Evolutionary conservation across 345 rosid genomes (phyloP), one percentile per base, ranked within the genome.

Genomic region (Mallotus nudiflorus): DNA sequence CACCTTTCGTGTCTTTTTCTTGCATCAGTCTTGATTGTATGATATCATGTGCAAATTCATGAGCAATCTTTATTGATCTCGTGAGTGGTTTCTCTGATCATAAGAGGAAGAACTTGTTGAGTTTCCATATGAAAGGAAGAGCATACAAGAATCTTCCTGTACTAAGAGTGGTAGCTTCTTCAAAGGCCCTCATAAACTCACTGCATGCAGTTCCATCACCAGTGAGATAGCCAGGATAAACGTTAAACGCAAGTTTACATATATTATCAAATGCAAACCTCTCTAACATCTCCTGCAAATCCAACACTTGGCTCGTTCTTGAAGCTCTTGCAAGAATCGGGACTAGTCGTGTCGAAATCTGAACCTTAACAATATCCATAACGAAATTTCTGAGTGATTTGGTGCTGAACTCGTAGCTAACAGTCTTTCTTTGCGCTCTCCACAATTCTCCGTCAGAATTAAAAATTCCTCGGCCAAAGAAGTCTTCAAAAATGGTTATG

Each of bases 381-480:
- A 70, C 74, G 49, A 81, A 84, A 40, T 69, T 77, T 6, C 80
- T 25, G 16, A 79, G 85, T 9, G 85, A 84, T 58, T 31, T 77
- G 39, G 83, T 81, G 68, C 67, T 84, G 78, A 84, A 81, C 54
- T 77, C 82, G 61, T 84, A 78, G 83, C 83, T 76, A 27, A 83
- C 80, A 45, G 80, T 81, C 63, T 84, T 81, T 24, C 87, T 58
- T 58, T 84, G 85, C 31, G 72, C 35, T 62, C 62, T 74, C 87
- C 87, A 84, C 10, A 72, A 22, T 12, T 84, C 76, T 4, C 80
- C 87, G 37, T 84, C 83, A 18, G 85, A 66, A 70, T 77, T 84
- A 68, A 84, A 84, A 74, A 84, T 84, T 53, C 87, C 87, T 6
- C 52, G 31, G 45, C 87, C 87, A 18, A 84, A 82, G 52, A 81